Evolutionary conservation across 129 eudicot species (phyloP), one percentile per base, ranked within the genome.

Genomic region (Centella asiatica): DNA sequence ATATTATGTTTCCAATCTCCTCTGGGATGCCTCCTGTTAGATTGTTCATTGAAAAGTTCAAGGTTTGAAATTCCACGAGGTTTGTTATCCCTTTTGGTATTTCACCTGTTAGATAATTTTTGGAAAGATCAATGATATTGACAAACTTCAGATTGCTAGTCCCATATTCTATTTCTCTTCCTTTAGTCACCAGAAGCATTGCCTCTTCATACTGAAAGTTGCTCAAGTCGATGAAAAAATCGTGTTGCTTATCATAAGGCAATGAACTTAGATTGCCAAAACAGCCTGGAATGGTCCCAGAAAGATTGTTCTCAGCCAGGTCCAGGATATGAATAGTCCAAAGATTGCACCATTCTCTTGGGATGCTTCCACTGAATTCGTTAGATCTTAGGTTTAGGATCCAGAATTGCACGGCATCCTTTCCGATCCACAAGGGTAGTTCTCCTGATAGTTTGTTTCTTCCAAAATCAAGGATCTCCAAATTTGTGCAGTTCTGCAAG

Each of bases 141-240:
- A 69, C 28, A 12, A 60, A 4, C 14, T 19, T 14, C 40, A 62
- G 36, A 2, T 19, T 49, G 18, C 39, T 44, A 34, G n/a, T n/a
- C n/a, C 68, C 64, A 48, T 63, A 78, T 44, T 65, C 72, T 17
- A 72, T 29, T 4, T 69, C 18, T 26, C 64, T 66, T 11, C 83
- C 83, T 58, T 66, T 60, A 18, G 67, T 68, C 29, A 72, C 75
- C 44, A 68, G 62, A 44, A 15, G 4, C 39, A 55, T 55, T 55
- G 28, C 14, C 60, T 55, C 25, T 29, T 0, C 23, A 31, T 15
- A 55, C 2, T 5, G 3, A 10, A 11, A 2, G 1, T 17, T 8
- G 22, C n/a, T n/a, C n/a, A n/a, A n/a, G n/a, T n/a, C n/a, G n/a
- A n/a, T n/a, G n/a, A n/a, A n/a, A n/a, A n/a, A n/a, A n/a, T n/a